These are phyloP conservation scores for Xylaria sp. DNA, from an alignment of 2,329 filamentous ascomycete species.

Conservation along the genomic window DNA sequence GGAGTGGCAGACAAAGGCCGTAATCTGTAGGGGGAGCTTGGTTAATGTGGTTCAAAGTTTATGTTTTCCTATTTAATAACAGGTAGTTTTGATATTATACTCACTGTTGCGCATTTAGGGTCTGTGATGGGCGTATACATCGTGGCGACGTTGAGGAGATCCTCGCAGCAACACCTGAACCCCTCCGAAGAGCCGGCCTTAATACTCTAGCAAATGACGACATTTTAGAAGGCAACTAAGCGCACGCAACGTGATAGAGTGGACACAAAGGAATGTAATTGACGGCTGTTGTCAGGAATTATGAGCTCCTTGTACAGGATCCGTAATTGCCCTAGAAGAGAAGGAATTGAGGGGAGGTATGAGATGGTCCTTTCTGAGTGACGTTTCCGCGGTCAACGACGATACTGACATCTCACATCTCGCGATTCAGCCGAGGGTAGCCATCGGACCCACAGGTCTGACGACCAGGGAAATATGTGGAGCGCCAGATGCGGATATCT, in stretches of 20 bases:
- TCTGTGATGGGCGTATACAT: slow-evolving; percentile 46
- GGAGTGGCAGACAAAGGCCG: slow-evolving; percentile 69
- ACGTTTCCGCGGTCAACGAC: slow-evolving; percentile 25
- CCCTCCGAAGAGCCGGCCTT: slow-evolving; percentile 62
- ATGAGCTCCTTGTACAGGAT: neutral
- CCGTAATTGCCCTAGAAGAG: neutral
- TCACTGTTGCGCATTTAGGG: slow-evolving; percentile 49
- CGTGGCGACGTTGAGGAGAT: slow-evolving; percentile 45
- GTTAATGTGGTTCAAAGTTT: slow-evolving; percentile 28
- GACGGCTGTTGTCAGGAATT: neutral
- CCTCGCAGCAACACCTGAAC: slow-evolving; percentile 52
- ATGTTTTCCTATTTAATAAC: slow-evolving; percentile 18
- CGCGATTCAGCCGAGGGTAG: slow-evolving; percentile 40
- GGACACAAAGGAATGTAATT: neutral
- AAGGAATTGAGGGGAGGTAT: slow-evolving; percentile 7
- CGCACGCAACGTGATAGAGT: slow-evolving; percentile 5
- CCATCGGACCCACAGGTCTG: slow-evolving; percentile 24
- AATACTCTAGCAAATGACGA: slow-evolving; percentile 63
- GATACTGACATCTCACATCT: neutral
- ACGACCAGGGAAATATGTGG: slow-evolving; percentile 7
- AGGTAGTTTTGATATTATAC: slow-evolving; percentile 32
- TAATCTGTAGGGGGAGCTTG: slow-evolving; percentile 19
- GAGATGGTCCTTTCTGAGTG: slow-evolving; percentile 1
- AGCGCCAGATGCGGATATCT: slow-evolving; percentile 10
- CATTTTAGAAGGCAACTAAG: slow-evolving; percentile 48